A percentile compares a stretch with the other conserved stretches of the same genome.
Evolutionary conservation across 2,329 filamentous ascomycete species (phyloP).

Genomic region (Dothistroma pini): DNA sequence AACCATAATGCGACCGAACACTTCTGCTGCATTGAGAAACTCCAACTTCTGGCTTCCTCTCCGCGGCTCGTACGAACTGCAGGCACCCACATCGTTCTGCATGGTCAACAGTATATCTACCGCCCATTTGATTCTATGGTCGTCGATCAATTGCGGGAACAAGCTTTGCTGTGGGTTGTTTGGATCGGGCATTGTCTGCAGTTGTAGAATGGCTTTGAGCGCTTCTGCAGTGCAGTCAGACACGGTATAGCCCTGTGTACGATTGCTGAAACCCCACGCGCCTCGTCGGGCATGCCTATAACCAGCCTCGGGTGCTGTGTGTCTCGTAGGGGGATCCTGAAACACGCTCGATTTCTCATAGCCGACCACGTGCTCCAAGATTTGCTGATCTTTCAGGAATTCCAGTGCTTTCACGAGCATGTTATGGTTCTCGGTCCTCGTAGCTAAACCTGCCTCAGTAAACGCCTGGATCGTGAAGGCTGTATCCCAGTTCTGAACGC

Average conservation of each 20-base stretch:
- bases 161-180: conserved; percentile 19
- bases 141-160: conserved; percentile 70
- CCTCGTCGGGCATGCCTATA: conserved; percentile 91
- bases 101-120: conserved; percentile 88
- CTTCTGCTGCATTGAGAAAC: conserved; percentile 88
- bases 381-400: conserved; percentile 89
- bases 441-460: conserved; percentile 72
- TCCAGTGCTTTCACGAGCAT: conserved; percentile 80
- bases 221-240: conserved; percentile 93
- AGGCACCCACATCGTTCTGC: conserved; percentile 82
- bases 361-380: conserved; percentile 74
- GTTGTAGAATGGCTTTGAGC: conserved; percentile 76
- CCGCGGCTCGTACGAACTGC: conserved; percentile 83
- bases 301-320: conserved; percentile 28
- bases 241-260: conserved; percentile 88
- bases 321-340: conserved; percentile 32
- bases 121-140: conserved; percentile 77
- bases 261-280: conserved; percentile 93
- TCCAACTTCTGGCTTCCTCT: conserved; percentile 77
- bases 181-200: conserved; percentile 68
- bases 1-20: conserved; percentile 97
- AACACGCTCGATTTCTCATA: conserved; percentile 59
- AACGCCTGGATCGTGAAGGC: conserved; percentile 82
- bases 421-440: conserved; percentile 70
- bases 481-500: conserved; percentile 98